A percentile compares a stretch with the other conserved stretches of the same genome.
Evolutionary conservation across 1,139 yeast genomes (phyloP).

Genomic region (Geotrichum carabidarum): DNA sequence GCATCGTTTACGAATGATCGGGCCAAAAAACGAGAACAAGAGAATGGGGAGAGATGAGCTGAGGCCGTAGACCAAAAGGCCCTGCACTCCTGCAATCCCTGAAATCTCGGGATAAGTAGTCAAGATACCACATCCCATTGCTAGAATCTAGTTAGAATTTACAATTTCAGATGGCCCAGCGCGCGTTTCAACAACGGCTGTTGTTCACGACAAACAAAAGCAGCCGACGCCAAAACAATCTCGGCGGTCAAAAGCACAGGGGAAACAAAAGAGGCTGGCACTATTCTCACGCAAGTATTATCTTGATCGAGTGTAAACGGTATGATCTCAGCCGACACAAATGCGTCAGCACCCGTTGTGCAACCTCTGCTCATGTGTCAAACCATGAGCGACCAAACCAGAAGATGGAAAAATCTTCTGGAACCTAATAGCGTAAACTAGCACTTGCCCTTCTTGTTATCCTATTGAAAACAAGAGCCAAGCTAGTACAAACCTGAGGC

Average conservation of each 20-base stretch:
- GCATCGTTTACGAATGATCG: constrained; percentile 67
- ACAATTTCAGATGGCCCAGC: background rate
- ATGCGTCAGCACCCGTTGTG: constrained; percentile 49
- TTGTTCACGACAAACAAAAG: too few species aligned
- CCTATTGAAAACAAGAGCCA: constrained; percentile 12
- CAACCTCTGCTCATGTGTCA: background rate
- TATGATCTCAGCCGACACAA: constrained; percentile 56
- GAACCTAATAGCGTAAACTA: background rate
- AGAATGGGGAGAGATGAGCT: constrained; percentile 80
- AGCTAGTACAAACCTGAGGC: constrained; percentile 69
- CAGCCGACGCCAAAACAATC: too few species aligned
- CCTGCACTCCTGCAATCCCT: constrained; percentile 80
- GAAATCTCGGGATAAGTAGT: constrained; percentile 85
- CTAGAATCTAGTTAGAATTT: constrained; percentile 37
- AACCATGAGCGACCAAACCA: background rate
- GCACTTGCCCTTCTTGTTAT: constrained; percentile 4
- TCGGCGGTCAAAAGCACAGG: background rate
- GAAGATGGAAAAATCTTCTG: background rate
- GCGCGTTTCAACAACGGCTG: background rate
- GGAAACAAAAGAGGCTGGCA: constrained; percentile 19
- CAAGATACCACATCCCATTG: constrained; percentile 86
- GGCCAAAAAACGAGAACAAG: constrained; percentile 77
- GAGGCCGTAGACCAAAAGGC: constrained; percentile 75
- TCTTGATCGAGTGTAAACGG: constrained; percentile 86
- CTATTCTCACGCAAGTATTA: constrained; percentile 83